Evolutionary conservation across 2,329 filamentous ascomycete genomes (phyloP).

Genomic region (Grosmannia serpens): DNA sequence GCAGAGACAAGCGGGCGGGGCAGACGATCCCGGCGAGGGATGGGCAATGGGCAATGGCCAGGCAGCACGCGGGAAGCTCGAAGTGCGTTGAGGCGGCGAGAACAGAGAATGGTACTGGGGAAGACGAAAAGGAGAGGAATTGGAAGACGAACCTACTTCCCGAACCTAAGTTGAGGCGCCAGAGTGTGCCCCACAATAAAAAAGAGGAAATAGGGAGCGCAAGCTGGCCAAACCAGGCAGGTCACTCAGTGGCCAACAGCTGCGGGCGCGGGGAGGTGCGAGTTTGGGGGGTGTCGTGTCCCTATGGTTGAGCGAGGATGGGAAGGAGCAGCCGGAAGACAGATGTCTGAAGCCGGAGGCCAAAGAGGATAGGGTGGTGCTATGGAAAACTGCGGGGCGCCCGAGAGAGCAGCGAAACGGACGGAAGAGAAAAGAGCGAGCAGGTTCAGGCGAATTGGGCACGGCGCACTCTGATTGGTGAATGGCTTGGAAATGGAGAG

Average conservation of each 20-base stretch:
- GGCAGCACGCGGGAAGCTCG: background rate
- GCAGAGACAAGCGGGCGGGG: background rate
- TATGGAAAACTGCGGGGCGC: background rate
- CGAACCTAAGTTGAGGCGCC: background rate
- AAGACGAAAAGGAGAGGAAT: background rate
- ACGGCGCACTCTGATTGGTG: background rate
- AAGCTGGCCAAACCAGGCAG: background rate
- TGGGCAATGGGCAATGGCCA: background rate
- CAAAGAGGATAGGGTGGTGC: background rate
- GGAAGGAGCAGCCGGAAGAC: background rate
- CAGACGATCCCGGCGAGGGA: background rate
- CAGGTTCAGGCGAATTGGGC: background rate
- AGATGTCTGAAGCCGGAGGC: background rate
- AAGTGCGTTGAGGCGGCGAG: background rate
- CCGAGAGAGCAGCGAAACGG: background rate
- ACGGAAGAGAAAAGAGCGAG: background rate
- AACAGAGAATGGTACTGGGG: background rate
- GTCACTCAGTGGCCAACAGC: background rate
- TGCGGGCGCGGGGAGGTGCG: background rate
- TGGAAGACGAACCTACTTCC: background rate
- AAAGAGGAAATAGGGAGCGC: background rate
- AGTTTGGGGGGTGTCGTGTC: background rate
- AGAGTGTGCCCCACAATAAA: conserved; percentile 1
- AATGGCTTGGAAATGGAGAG: background rate
- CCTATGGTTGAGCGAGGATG: background rate